Conservation (phyloP, 179 eudicot genomes). For the Dionaea muscipula region DNA sequence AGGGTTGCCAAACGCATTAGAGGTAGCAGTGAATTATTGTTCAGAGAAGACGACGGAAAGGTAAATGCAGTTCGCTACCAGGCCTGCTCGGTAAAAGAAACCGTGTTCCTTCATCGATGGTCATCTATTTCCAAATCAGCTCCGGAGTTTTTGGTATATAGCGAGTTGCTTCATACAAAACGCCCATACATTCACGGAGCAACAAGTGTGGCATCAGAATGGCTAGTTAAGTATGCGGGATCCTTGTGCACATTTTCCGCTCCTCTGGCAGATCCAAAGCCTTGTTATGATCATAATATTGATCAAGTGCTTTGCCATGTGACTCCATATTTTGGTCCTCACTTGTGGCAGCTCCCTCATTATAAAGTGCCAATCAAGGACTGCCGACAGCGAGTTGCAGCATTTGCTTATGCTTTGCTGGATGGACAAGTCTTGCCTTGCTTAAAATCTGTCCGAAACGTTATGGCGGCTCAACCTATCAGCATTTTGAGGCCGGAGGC, state of each 20-base stretch:
- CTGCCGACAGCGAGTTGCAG: constrained; percentile 28
- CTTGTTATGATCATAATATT: constrained; percentile 41
- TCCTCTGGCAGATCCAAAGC: constrained; percentile 52
- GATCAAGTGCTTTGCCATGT: constrained; percentile 59
- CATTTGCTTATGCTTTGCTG: constrained; percentile 65
- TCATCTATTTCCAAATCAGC: constrained; percentile 51
- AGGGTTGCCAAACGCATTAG: constrained; percentile 65
- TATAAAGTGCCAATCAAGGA: constrained; percentile 46
- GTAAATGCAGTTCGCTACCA: constrained; percentile 56
- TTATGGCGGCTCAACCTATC: constrained; percentile 46
- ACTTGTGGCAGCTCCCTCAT: constrained; percentile 56
- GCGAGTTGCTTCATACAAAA: constrained; percentile 44
- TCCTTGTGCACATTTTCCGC: constrained; percentile 50
- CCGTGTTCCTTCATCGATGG: constrained; percentile 61
- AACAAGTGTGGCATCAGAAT: constrained; percentile 59
- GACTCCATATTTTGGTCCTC: constrained; percentile 55
- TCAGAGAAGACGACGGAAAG: constrained; percentile 41
- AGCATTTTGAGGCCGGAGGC: constrained; percentile 66
- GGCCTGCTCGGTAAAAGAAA: constrained; percentile 47
- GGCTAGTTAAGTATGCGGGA: constrained; percentile 66
- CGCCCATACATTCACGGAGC: constrained; percentile 74
- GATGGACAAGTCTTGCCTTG: constrained; percentile 84
- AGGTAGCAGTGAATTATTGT: constrained; percentile 15
- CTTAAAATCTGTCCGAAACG: constrained; percentile 32
- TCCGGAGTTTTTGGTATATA: constrained; percentile 73